Evolutionary conservation across 306 rosid species (phyloP), one percentile per base, ranked within the genome.

Genomic region (Coriaria nepalensis): DNA sequence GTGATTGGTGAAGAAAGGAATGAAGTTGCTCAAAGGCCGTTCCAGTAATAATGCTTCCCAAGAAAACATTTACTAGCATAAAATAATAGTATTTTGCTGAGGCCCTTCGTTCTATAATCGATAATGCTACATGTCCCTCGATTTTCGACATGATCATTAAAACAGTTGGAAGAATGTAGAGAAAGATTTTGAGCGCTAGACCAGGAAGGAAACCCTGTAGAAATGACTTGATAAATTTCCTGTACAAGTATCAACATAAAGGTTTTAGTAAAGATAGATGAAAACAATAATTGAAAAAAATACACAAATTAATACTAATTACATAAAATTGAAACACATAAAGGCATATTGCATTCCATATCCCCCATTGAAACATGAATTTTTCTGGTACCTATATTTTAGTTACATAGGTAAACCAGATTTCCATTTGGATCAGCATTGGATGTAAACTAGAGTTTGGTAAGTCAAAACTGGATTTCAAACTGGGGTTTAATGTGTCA

Each of bases 121-220:
- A 90, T 63, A 77, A 7, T 6, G 98, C 92, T 50, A 74, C 78
- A 72, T 81, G 76, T 37, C 98, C 98, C 79, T 90, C 98, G 7
- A 90, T 67, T 64, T 90, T 90, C 5, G 98, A 85, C 98, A 90
- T 85, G 68, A 90, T 66, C 92, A 90, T 73, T 41, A 90, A 72
- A 65, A 90, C 85, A 2, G 95, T n/a, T 0, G 98, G 98, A 44
- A 85, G 94, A 65, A 90, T 73, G 62, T 79, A 82, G 34, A 90
- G 45, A 68, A 90, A 90, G 68, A 90, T 45, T 74, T 90, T 90
- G n/a, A 90, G 98, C 47, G 98, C 95, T 63, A 90, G 74, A 60
- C 98, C 98, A 11, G 98, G 98, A 70, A 90, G 95, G 64, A 90
- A 90, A 64, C 98, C 98, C 65, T 90, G 98, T 45, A 90, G 73